Evolutionary conservation across 1,139 yeast genomes (phyloP).

Genomic region (Taphrina populina): DNA sequence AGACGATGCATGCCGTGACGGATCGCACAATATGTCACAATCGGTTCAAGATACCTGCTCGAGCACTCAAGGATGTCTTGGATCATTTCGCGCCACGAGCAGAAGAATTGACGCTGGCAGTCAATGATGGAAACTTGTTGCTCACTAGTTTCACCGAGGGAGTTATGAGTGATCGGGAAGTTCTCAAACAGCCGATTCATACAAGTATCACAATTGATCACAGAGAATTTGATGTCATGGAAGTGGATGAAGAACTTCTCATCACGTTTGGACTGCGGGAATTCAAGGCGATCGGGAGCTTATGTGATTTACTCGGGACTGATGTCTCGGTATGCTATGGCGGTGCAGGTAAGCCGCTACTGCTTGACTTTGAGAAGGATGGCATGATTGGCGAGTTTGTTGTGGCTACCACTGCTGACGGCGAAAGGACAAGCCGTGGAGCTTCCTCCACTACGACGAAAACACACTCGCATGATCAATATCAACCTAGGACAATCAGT

Average conservation of each 20-base stretch:
- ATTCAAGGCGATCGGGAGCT: slow-evolving; percentile 39
- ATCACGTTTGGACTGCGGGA: slow-evolving; percentile 43
- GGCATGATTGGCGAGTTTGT: slow-evolving; percentile 19
- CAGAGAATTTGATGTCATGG: slow-evolving; percentile 41
- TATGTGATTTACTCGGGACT: slow-evolving; percentile 6
- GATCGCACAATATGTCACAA: slow-evolving; percentile 39
- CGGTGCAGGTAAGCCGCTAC: slow-evolving; percentile 20
- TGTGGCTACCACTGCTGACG: slow-evolving; percentile 29
- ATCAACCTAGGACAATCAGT: background rate
- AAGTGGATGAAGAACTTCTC: slow-evolving; percentile 39
- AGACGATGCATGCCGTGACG: slow-evolving; percentile 40
- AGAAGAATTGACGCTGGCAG: slow-evolving; percentile 43
- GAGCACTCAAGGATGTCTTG: slow-evolving; percentile 40
- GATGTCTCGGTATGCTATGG: slow-evolving; percentile 3
- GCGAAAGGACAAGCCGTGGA: background rate
- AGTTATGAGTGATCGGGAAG: slow-evolving; percentile 39
- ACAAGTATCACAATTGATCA: slow-evolving; percentile 41
- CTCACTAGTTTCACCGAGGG: slow-evolving; percentile 43
- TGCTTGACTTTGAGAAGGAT: slow-evolving; percentile 19
- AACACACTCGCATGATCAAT: background rate
- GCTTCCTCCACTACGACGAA: background rate
- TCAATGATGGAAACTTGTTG: slow-evolving; percentile 38
- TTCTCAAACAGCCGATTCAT: slow-evolving; percentile 43
- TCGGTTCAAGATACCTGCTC: slow-evolving; percentile 41
- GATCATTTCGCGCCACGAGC: slow-evolving; percentile 43